Base-by-base conservation (phyloP, 306 rosid species). In the Prinsepia uniflora region DNA sequence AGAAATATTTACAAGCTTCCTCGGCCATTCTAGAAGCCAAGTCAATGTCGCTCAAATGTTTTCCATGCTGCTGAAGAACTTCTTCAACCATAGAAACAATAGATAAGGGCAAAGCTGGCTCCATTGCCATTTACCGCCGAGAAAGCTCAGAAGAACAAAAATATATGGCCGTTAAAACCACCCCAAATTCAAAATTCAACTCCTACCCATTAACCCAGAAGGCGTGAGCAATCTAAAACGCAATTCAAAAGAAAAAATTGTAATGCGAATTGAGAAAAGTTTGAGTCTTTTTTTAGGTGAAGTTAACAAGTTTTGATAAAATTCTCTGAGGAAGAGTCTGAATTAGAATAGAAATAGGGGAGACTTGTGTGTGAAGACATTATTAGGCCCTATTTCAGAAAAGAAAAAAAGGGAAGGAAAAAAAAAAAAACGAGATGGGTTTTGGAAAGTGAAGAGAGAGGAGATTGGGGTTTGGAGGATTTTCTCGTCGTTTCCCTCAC, bases 31-130 rank as follows among this genome's bases (percentile, higher is more conserved):
- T 86, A 1, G 92, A 84, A 57, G 86, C 82, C 72, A 85, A 81
- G 58, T 73, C 86, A 49, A 57, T 10, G 20, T 81, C 88, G 43
- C 66, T 77, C 7, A 70, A 53, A 59, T 76, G 81, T 6, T 66
- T 22, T 34, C 85, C 80, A 5, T 89, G 84, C 49, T 83, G 86
- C 44, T 86, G 91, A 82, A 95, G 87, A 88, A 95, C 84, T 49
- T 86, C 90, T 76, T 95, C 86, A 8, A 95, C 83, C 72, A 91
- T 79, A 68, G 99, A 89, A 74, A 81, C 84, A 62, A 89, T 71
- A 57, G 94, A 86, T 80, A 85, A 86, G 59, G 96, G 78, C 74
- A 83, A 76, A 19, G 34, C 76, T 72, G 81, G 91, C 61, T 88
- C 97, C 59, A 84, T 72, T 12, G 80, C 82, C 96, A 89, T 90